Base-by-base conservation (phyloP, 83 land plant genomes). In the Thuja plicata region DNA sequence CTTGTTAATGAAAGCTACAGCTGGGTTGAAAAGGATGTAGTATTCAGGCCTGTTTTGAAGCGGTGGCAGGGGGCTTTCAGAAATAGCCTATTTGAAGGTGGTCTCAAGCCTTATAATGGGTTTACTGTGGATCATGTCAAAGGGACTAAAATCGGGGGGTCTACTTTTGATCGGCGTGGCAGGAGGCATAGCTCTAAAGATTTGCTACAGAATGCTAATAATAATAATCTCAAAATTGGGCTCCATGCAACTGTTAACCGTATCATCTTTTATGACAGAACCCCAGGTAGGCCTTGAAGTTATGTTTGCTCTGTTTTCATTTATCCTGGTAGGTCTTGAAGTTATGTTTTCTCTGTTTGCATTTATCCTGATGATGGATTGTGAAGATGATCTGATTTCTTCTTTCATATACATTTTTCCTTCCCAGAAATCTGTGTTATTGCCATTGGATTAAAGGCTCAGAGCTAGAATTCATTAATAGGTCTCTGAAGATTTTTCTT, bases 11-110 rank as follows among this genome's bases (percentile, higher is more conserved):
- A 91, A 84, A 92, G 93, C 32, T 94, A 86, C 86, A 90, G 87
- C 1, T 94, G 95, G 97, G 91, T 96, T 27, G 97, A 96, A 89
- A 74, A 87, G 38, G 90, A 78, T 48, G 93, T 96, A 12, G 95
- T 94, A 3, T 87, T 88, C 43, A 77, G 40, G 82, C 97, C 97
- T 0, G 86, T 85, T 45, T 70, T 92, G 3, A 87, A 89, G 8
- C 86, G 82, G 16, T 96, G 92, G 93, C 95, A 96, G 79, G 77
- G 48, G 7, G 94, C 93, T 2, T 30, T 96, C 5, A 89, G 79
- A 86, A 88, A 91, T 66, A 90, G 91, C 19, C 93, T 96, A 4
- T 78, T 91, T 32, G 91, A 88, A 34, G 91, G 89, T 10, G 93
- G 94, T 5, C 43, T 93, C 3, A 89, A 90, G 62, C 91, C 92